Evolutionary conservation across 805 yeast genomes (phyloP), one percentile per base, ranked within the genome.

Genomic region (Isabelozyma gotoi): DNA sequence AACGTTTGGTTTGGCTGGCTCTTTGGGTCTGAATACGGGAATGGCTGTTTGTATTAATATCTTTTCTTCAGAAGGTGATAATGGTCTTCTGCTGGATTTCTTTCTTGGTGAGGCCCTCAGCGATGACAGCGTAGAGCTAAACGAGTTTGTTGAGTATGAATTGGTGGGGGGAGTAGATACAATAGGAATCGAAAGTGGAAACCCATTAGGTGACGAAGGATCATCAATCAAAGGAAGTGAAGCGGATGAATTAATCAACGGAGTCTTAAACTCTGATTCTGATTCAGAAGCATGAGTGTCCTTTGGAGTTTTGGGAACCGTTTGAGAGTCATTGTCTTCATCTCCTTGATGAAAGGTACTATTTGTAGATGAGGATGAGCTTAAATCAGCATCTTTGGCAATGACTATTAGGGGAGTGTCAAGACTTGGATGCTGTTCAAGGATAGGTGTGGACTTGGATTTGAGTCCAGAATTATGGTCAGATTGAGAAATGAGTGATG

Each of bases 61-160:
- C 41, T 48, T 56, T 44, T 54, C 54, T 43, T 60, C 64, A n/a
- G 53, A 51, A 3, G 63, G 54, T 14, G 62, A 50, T 39, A 57
- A 43, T 4, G 50, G 47, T 18, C 57, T 40, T 20, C 55, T 44
- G 44, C 57, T 46, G 36, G 49, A 41, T 43, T 34, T 31, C 48
- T 42, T 41, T 38, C 21, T 40, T 5, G 48, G 43, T 7, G 42
- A 35, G 2, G 38, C 16, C 19, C 19, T 35, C 14, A 18, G 38
- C 15, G 38, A 35, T 2, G 24, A 15, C 2, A n/a, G 8, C 17
- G 34, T 11, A 14, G 20, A 17, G 19, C 31, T 27, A 19, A n/a
- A 31, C 19, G 11, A 12, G 29, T 24, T 24, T 24, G 29, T n/a
- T 10, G 29, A 24, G 29, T 24, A 24, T 24, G 12, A 2, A 4